A percentile compares a stretch with the other conserved stretches of the same genome.
Conservation (phyloP, 78 protist genomes). For the Bodo saltans region DNA sequence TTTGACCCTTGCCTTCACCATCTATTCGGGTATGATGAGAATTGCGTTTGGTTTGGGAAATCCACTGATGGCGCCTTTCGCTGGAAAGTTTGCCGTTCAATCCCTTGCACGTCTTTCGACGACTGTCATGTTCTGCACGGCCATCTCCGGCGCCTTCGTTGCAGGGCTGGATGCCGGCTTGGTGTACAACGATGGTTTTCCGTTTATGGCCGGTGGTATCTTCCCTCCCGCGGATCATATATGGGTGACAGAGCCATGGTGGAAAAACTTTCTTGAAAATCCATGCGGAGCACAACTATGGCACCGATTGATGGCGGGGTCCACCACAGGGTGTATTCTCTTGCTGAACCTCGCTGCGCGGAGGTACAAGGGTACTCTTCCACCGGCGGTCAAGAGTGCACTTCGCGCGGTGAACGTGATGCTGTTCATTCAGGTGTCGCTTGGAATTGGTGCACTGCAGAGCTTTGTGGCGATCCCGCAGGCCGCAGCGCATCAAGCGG, state of each 20-base stretch:
- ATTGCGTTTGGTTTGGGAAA: slow-evolving; percentile 25
- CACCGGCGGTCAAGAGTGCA: background rate
- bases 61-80: background rate
- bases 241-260: slow-evolving; percentile 40
- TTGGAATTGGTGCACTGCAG: slow-evolving; percentile 81
- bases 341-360: background rate
- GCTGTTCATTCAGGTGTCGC: slow-evolving; percentile 56
- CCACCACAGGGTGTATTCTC: background rate
- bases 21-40: slow-evolving; percentile 52
- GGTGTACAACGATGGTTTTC: slow-evolving; percentile 73
- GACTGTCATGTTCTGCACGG: slow-evolving; percentile 51
- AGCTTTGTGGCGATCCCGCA: slow-evolving; percentile 73
- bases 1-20: slow-evolving; percentile 68
- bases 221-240: slow-evolving; percentile 53
- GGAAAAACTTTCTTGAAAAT: slow-evolving; percentile 66
- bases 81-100: background rate
- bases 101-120: background rate
- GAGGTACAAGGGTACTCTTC: background rate
- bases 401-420: background rate
- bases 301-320: slow-evolving; percentile 60
- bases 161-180: slow-evolving; percentile 93
- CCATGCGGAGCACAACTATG: slow-evolving; percentile 72
- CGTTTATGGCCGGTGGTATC: slow-evolving; percentile 73
- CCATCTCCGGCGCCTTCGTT: slow-evolving; percentile 81
- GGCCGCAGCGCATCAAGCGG: slow-evolving; percentile 83